Base-by-base conservation (phyloP, 2,329 filamentous ascomycete genomes). In the Penicillium sp. region DNA sequence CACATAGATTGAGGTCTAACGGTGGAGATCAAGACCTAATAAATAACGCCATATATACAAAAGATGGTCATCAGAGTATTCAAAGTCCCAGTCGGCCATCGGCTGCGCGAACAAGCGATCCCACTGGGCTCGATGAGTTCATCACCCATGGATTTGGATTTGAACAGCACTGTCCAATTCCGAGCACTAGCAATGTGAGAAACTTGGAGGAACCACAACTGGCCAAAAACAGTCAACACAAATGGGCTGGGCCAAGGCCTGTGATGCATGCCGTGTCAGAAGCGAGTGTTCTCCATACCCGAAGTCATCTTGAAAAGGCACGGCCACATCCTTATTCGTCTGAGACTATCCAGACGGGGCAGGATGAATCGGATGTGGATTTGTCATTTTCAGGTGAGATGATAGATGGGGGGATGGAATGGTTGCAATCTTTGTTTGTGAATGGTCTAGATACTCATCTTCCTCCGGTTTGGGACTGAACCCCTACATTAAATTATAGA, bases 351-450 rank as follows among this genome's bases (percentile, higher is more conserved):
- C 24, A 16, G 8, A 1, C 16, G 11, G n/a, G 3, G 2, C n/a
- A 22, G 16, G 27, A 43, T 2, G 37, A 31, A n/a, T n/a, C 33
- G 10, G 46, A 59, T 11, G 13, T 33, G n/a, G 52, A 52, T 45
- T 10, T 39, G 1, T 56, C 52, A 16, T 37, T 57, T 11, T 37
- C 57, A 16, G 59, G 57, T 16, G 59, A 62, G n/a, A 59, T 57
- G 43, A 59, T 62, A 53, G 57, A 57, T 27, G 59, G 47, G 7
- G 59, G 59, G 26, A 62, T 59, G 54, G 59, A 62, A 33, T 62
- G 57, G 59, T 41, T 62, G 8, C 59, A 59, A 22, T 22, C 51
- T 7, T 50, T 62, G 7, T 62, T 55, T 16, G 47, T 43, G 26
- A 52, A 49, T 27, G 48, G 48, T 5, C 24, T 50, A 19, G 48